Base-by-base conservation (phyloP, 1,284 basidiomycete genomes). In the Cryptococcus sp. region DNA sequence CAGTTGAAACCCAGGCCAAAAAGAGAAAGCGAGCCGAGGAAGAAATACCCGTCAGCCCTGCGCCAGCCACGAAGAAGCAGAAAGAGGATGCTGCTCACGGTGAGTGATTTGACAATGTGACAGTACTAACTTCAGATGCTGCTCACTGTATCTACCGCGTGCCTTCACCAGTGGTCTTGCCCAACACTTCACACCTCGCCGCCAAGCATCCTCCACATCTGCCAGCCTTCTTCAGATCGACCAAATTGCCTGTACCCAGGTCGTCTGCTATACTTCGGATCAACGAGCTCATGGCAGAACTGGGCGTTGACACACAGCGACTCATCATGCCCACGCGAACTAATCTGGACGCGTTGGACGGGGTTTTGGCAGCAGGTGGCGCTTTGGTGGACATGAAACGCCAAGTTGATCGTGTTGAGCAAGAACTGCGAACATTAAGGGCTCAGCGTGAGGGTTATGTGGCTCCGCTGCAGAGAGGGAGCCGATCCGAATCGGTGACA, bases 271-370 rank as follows among this genome's bases (percentile, higher is more conserved):
- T 83, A 2, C 83, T 53, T 82, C 87, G 77, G 24, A 83, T 93
- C 61, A 80, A 82, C 2, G 83, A 86, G 54, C 80, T 85, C 14
- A 79, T 96, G 21, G 73, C 79, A 16, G 89, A 94, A 70, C 79
- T 92, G 16, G 85, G 85, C 13, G 77, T 93, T 34, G 81, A 80
- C n/a, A 79, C 84, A 55, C 79, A 80, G 16, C 82, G 86, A 13
- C 80, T 96, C 48, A 86, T 93, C 58, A 94, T 96, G 90, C 91
- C 92, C 14, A 94, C 92, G 1, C 80, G 83, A 31, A 82, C 84
- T 24, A 94, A 90, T 59, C 78, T 85, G 48, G 78, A 81, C 46
- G 82, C 81, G 57, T 78, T 91, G 32, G 90, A 93, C 57, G 77
- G 78, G 4, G 74, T 96, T 14, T 68, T 93, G 25, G 82, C 84